A percentile compares a stretch with the other conserved stretches of the same genome.
Conservation (phyloP, 2,329 filamentous ascomycete species). For the Alternaria longipes region DNA sequence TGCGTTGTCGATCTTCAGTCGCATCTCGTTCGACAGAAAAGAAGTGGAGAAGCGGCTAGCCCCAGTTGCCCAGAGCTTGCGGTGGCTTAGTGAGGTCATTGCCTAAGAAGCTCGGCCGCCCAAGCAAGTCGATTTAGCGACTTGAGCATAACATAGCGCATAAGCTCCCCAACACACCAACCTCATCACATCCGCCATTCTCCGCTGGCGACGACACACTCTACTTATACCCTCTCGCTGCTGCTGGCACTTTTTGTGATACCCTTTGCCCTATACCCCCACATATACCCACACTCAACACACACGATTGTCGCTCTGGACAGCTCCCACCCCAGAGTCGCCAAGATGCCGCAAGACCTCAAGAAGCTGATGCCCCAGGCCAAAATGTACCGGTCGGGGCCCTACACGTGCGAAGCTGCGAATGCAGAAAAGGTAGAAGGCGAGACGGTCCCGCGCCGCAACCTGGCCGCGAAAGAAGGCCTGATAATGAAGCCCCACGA, state of each 20-base stretch:
- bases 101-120: conserved; percentile 24
- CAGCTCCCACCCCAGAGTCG: conserved; percentile 19
- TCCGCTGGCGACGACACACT: conserved; percentile 35
- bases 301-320: conserved; percentile 15
- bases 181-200: conserved; percentile 24
- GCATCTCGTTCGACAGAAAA: conserved; percentile 6
- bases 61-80: conserved; percentile 9
- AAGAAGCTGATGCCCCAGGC: conserved; percentile 60
- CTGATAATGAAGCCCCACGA: conserved; percentile 72
- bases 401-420: conserved; percentile 77
- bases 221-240: conserved; percentile 20
- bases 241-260: conserved; percentile 29
- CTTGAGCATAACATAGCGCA: conserved; percentile 17
- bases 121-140: conserved; percentile 20
- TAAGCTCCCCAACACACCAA: conserved; percentile 19
- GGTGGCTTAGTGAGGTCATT: conserved; percentile 33
- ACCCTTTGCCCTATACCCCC: conserved; percentile 23
- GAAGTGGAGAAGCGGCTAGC: conserved; percentile 15
- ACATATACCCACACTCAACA: conserved; percentile 20
- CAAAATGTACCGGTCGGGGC: conserved; percentile 67
- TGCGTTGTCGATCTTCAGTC: conserved; percentile 16
- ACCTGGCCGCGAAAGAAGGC: conserved; percentile 74
- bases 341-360: conserved; percentile 53
- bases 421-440: conserved; percentile 75
- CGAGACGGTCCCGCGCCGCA: conserved; percentile 84